Base-by-base conservation (phyloP, 768 basidiomycete genomes). In the Boletellus sp. region DNA sequence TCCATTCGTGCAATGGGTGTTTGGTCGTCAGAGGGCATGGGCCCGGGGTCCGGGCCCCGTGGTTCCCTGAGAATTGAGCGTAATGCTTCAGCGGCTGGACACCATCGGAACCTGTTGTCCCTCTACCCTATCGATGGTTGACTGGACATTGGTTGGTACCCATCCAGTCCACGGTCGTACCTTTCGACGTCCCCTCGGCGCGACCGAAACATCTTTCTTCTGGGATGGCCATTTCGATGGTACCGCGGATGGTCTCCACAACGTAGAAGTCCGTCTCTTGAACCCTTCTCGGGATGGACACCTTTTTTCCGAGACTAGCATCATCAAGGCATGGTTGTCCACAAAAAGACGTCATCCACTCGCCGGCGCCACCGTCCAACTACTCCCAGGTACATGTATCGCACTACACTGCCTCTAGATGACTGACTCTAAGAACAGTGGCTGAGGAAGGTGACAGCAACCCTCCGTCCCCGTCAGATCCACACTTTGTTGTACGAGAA, bases 401-500 rank as follows among this genome's bases (percentile, higher is more conserved):
- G 24, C 19, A 15, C 36, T 12, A n/a, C 23, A 7, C 8, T 8
- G 45, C 31, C 20, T 24, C 3, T 13, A 46, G 5, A 19, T 38
- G 7, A 2, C 26, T 46, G 16, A 46, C 5, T 36, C 12, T 3
- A 31, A 38, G n/a, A 15, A 37, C 15, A 45, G 44, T 17, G 35
- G 13, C 3, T 12, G 23, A 22, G 7, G 17, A 4, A n/a, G 33
- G 33, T 22, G 43, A 44, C 34, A 7, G 13, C 16, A 22, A 16
- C 22, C n/a, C 17, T n/a, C 17, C 26, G 28, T 24, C 24, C 9
- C 8, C 16, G 10, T 15, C 31, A 2, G 17, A 26, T 7, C 42
- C 42, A 17, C 53, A 60, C 15, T 80, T 82, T 49, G 59, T 73
- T 22, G 71, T 83, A 38, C 61, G 57, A 22, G 71, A 75, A 57